A percentile compares a stretch with the other conserved stretches of the same genome.
Conservation (phyloP, 768 basidiomycete species). For the Termitomyces sp. region DNA sequence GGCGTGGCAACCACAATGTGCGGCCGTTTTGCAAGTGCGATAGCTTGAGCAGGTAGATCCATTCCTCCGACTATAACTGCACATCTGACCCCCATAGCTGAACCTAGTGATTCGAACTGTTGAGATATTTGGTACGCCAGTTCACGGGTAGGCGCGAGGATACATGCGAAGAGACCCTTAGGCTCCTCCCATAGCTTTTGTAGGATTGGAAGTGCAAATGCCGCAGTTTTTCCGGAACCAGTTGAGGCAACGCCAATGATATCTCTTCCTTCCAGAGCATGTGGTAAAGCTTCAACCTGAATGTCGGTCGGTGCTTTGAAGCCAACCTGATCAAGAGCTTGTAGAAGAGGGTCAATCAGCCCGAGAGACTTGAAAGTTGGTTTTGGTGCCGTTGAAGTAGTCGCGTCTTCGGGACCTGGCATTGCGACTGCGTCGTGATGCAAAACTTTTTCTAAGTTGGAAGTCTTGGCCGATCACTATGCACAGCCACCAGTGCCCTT, state of each 20-base stretch:
- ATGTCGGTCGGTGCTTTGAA: conserved; percentile 90
- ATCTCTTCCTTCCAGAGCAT: conserved; percentile 86
- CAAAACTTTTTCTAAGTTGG: conserved; percentile 11
- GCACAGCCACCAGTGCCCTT: conserved; percentile 18
- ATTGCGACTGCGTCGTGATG: conserved; percentile 27
- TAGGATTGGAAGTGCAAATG: conserved; percentile 92
- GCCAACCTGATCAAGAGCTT: conserved; percentile 74
- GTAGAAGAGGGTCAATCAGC: conserved; percentile 83
- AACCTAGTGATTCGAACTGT: conserved; percentile 88
- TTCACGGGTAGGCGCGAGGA: conserved; percentile 97
- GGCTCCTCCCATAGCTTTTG: conserved; percentile 97
- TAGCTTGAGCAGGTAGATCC: conserved; percentile 85
- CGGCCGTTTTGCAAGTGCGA: conserved; percentile 89
- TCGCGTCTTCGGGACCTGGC: conserved; percentile 63
- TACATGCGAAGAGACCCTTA: conserved; percentile 86
- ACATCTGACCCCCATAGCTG: conserved; percentile 88
- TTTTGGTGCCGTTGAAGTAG: conserved; percentile 24
- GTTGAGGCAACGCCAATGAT: conserved; percentile 99
- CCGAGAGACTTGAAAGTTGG: conserved; percentile 79
- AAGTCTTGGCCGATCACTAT: conserved; percentile 16
- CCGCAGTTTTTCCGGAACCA: conserved; percentile 96
- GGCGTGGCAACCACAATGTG: conserved; percentile 96
- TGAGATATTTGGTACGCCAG: conserved; percentile 98
- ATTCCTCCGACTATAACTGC: conserved; percentile 93
- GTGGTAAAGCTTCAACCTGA: conserved; percentile 78